Conservation (phyloP, 2,329 filamentous ascomycete species). For the Fusarium caatingaense region DNA sequence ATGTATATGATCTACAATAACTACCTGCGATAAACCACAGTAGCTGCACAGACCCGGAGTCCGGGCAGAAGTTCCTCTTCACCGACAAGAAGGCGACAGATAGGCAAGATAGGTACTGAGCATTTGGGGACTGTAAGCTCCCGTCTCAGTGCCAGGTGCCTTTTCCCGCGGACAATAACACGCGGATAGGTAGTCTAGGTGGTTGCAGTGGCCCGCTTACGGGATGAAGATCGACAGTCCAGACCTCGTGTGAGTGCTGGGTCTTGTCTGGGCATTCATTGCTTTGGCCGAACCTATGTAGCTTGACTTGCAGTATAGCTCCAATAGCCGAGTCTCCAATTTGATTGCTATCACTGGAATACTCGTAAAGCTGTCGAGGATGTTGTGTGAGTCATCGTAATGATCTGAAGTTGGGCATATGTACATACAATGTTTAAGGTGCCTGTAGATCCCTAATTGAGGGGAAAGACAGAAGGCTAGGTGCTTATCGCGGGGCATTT, state of each 20-base stretch:
- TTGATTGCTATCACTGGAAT: not conserved
- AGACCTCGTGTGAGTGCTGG: conserved; percentile 15
- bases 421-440: conserved; percentile 4
- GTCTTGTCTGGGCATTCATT: not conserved
- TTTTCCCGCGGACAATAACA: conserved; percentile 17
- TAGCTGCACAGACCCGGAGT: conserved; percentile 14
- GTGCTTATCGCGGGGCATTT: conserved; percentile 37
- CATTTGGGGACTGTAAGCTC: not conserved
- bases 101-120: not conserved
- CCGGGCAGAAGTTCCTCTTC: conserved; percentile 19
- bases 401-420: not conserved
- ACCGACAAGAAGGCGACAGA: conserved; percentile 32
- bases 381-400: conserved; percentile 12
- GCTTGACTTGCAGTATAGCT: conserved; percentile 3
- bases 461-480: conserved; percentile 13
- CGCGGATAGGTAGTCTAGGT: not conserved
- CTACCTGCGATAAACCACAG: not conserved
- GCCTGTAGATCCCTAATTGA: conserved; percentile 42
- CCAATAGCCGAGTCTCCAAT: not conserved
- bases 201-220: conserved; percentile 25
- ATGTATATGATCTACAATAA: not conserved
- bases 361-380: conserved; percentile 3
- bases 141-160: not conserved
- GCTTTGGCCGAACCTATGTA: not conserved
- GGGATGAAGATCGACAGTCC: conserved; percentile 38